Conservation (phyloP, 75 land plant genomes). For the Pseudotsuga menziesii region DNA sequence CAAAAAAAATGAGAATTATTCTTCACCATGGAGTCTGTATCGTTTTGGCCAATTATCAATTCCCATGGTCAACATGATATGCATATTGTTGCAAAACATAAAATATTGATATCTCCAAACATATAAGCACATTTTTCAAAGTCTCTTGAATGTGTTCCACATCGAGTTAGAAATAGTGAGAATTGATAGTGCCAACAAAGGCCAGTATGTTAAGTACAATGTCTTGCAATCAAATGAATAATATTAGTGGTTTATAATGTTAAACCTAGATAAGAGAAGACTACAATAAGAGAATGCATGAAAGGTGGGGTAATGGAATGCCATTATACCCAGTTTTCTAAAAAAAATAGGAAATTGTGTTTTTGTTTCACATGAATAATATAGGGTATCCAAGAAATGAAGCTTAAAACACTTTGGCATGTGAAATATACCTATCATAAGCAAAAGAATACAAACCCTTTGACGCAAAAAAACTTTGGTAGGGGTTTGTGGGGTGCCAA, state of each 20-base stretch:
- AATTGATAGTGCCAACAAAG: conserved; percentile 44
- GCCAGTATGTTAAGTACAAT: conserved; percentile 63
- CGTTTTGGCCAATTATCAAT: too few species aligned
- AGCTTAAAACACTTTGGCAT: not conserved
- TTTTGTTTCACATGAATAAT: not conserved
- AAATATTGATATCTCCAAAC: conserved; percentile 86
- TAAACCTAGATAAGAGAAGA: not conserved
- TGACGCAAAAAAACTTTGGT: conserved; percentile 91
- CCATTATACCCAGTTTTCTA: not conserved
- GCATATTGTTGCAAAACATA: conserved; percentile 87
- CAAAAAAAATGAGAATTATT: too few species aligned
- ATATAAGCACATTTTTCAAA: conserved; percentile 73
- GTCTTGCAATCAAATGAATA: conserved; percentile 41
- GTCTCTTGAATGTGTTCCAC: conserved; percentile 82
- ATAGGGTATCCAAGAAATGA: not conserved
- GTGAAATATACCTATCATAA: conserved; percentile 89
- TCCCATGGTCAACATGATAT: conserved; percentile 28
- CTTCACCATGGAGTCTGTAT: too few species aligned
- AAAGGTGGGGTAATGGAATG: not conserved
- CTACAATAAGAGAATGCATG: not conserved
- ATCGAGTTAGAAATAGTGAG: conserved; percentile 80
- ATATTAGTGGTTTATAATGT: not conserved
- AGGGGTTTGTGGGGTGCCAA: conserved; percentile 90
- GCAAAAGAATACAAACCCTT: conserved; percentile 98
- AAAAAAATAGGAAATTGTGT: not conserved